A percentile compares a stretch with the other conserved stretches of the same genome.
Evolutionary conservation across 805 yeast species (phyloP).

Genomic region (Tetrapisispora namnaoensis): DNA sequence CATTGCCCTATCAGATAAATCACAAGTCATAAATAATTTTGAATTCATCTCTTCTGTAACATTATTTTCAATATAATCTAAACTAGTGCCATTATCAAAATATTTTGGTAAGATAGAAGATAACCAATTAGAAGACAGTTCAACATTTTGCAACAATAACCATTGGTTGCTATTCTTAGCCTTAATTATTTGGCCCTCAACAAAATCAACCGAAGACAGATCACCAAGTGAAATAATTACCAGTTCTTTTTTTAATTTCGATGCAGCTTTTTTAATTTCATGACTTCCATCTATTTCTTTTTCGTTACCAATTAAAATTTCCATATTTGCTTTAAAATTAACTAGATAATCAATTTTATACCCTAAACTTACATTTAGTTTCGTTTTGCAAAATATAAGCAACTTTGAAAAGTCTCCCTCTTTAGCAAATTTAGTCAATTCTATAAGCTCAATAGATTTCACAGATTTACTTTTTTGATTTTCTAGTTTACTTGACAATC

Average conservation of each 20-base stretch:
- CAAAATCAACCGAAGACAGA: conserved; percentile 48
- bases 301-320: conserved; percentile 45
- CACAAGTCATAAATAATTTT: conserved; percentile 59
- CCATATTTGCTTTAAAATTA: background rate
- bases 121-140: conserved; percentile 60
- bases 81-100: conserved; percentile 21
- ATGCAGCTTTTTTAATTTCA: conserved; percentile 40
- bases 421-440: background rate
- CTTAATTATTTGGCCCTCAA: conserved; percentile 41
- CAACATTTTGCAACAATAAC: conserved; percentile 75
- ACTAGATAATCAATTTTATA: background rate
- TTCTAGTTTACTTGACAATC: background rate
- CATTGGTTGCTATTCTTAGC: conserved; percentile 47
- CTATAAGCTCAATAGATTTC: background rate
- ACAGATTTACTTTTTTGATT: background rate
- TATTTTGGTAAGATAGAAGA: conserved; percentile 38
- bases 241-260: conserved; percentile 20
- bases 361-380: background rate
- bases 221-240: conserved; percentile 64
- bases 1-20: conserved; percentile 40
- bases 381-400: background rate
- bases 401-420: background rate
- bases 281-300: conserved; percentile 60
- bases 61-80: background rate
- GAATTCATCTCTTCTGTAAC: conserved; percentile 23